Evolutionary conservation across 192 early-diverging fungal genomes (phyloP).

Genomic region (Coemansia sp.): DNA sequence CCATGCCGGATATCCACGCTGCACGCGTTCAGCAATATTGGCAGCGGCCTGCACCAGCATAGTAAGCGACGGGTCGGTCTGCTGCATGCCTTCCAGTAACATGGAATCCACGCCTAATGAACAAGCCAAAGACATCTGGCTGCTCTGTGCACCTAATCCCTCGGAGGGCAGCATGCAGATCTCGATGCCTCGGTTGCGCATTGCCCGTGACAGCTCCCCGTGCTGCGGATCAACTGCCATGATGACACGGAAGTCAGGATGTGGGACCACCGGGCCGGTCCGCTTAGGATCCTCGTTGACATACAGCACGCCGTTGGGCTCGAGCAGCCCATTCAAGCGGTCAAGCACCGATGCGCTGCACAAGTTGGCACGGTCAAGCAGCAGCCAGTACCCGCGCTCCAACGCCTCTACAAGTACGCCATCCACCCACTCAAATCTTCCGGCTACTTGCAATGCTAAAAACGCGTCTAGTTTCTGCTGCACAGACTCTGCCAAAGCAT

Average conservation of each 20-base stretch:
- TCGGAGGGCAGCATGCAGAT: slow-evolving; percentile 54
- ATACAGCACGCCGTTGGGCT: slow-evolving; percentile 80
- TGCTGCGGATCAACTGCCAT: slow-evolving; percentile 91
- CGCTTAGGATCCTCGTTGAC: slow-evolving; percentile 84
- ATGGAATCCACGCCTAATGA: slow-evolving; percentile 15
- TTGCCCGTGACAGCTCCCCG: slow-evolving; percentile 93
- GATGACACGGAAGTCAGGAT: slow-evolving; percentile 90
- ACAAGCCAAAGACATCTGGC: slow-evolving; percentile 17
- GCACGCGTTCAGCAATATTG: slow-evolving; percentile 32
- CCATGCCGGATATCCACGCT: slow-evolving; percentile 28
- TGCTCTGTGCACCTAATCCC: background rate
- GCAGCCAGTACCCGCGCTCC: slow-evolving; percentile 86
- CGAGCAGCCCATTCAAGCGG: slow-evolving; percentile 89
- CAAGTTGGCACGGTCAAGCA: slow-evolving; percentile 94
- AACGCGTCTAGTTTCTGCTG: slow-evolving; percentile 4
- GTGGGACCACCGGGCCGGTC: slow-evolving; percentile 65
- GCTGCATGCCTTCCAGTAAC: slow-evolving; percentile 1
- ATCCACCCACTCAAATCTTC: slow-evolving; percentile 97
- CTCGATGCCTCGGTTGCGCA: slow-evolving; percentile 98
- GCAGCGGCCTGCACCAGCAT: slow-evolving; percentile 31
- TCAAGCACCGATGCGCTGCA: slow-evolving; percentile 94
- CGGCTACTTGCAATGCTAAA: slow-evolving; percentile 54
- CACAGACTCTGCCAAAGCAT: background rate
- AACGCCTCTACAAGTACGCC: slow-evolving; percentile 87
- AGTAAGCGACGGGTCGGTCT: slow-evolving; percentile 9